Percentiles rank a stretch among this genome's conserved stretches.
Evolutionary conservation across 176 grass and related monocot genomes (phyloP).

Genomic region (Melocanna baccifera): DNA sequence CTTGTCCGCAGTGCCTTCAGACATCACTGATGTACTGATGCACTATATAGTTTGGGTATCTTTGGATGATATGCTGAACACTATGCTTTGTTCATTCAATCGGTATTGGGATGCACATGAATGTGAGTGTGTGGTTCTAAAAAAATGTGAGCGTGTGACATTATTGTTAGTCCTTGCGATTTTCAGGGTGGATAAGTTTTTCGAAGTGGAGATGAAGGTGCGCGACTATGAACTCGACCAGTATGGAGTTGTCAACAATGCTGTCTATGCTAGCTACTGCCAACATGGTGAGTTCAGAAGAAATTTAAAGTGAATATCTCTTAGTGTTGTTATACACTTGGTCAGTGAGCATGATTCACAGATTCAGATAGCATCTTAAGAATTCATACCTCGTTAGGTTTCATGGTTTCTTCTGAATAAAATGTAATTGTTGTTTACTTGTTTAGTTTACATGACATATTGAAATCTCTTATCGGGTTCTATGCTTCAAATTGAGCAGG

Average conservation of each 20-base stretch:
- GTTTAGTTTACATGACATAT: background rate
- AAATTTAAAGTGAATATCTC: background rate
- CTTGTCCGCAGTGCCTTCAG: background rate
- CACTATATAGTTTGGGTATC: background rate
- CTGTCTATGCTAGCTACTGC: conserved; percentile 83
- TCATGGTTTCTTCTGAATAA: background rate
- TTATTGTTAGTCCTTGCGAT: background rate
- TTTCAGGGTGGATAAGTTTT: conserved; percentile 55
- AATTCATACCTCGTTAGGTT: background rate
- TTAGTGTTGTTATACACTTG: background rate
- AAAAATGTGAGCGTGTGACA: background rate
- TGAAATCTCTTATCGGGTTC: background rate
- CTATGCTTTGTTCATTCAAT: background rate
- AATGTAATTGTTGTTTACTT: background rate
- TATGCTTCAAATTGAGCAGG: conserved; percentile 44
- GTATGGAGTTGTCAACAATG: conserved; percentile 91
- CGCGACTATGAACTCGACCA: conserved; percentile 92
- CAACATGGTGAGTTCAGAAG: conserved; percentile 67
- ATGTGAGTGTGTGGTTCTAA: background rate
- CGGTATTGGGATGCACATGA: background rate
- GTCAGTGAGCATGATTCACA: background rate
- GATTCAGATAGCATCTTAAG: background rate
- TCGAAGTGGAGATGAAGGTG: conserved; percentile 68
- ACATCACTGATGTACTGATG: background rate
- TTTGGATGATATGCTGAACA: background rate